phyloP scores from a whole-genome alignment of 257 asterid genomes.

The Solanum bukasovii region DNA sequence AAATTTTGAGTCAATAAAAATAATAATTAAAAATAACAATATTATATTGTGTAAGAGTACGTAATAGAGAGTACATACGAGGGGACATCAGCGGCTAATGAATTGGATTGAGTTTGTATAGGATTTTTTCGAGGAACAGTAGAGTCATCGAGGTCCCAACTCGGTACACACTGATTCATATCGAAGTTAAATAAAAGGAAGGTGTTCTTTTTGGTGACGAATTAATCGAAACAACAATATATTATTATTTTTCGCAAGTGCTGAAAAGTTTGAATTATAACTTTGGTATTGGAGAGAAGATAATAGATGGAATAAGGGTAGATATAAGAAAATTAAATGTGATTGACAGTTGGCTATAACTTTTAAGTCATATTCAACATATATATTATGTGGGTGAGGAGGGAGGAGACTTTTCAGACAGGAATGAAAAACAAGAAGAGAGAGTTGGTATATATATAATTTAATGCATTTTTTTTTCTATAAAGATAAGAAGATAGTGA shows the following conservation, averaged over 20 bases:
- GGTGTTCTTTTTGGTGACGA: neutral
- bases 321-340: neutral
- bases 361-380: neutral
- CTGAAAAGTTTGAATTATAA: neutral
- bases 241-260: neutral
- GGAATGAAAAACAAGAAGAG: neutral
- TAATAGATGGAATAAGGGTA: neutral
- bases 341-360: neutral
- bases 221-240: neutral
- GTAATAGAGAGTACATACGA: neutral
- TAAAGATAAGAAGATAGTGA: conserved; percentile 14
- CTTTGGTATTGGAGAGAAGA: neutral
- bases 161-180: conserved; percentile 73
- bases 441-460: neutral
- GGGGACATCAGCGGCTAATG: conserved; percentile 10
- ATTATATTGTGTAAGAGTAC: neutral
- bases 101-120: conserved; percentile 8
- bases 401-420: neutral
- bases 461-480: neutral
- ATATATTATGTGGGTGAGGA: neutral
- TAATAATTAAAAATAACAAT: neutral
- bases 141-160: conserved; percentile 46
- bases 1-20: neutral
- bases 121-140: neutral
- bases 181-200: neutral